Conservation (phyloP, 805 yeast species). For the Spathaspora arborariae region DNA sequence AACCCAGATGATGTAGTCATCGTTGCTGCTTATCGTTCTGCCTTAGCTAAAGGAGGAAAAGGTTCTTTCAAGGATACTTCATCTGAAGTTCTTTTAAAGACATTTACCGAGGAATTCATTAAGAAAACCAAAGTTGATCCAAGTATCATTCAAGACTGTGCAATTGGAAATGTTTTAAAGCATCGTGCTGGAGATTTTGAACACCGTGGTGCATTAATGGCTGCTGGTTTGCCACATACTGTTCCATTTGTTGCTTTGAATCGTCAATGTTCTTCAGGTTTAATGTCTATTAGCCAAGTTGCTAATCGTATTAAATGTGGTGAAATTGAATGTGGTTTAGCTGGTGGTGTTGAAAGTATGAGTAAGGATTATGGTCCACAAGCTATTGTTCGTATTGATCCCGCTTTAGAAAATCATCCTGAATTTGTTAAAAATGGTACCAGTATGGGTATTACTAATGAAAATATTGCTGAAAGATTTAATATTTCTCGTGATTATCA, state of each 20-base stretch:
- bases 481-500: conserved; percentile 65
- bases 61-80: conserved; percentile 82
- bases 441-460: conserved; percentile 96
- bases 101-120: conserved; percentile 61
- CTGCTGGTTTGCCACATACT: conserved; percentile 83
- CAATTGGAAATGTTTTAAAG: conserved; percentile 88
- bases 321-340: conserved; percentile 87
- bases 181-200: conserved; percentile 93
- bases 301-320: conserved; percentile 86
- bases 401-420: conserved; percentile 29
- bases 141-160: conserved; percentile 70
- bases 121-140: conserved; percentile 48
- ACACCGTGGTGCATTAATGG: conserved; percentile 86
- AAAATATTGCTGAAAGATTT: conserved; percentile 75
- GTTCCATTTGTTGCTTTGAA: conserved; percentile 80
- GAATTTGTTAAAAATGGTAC: conserved; percentile 65
- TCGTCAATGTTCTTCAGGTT: conserved; percentile 93
- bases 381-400: conserved; percentile 52
- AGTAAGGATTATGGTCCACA: conserved; percentile 83
- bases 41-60: conserved; percentile 82
- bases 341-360: conserved; percentile 94
- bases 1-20: conserved; percentile 87
- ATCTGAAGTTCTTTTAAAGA: conserved; percentile 71
- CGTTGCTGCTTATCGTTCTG: conserved; percentile 87
- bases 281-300: conserved; percentile 83